A percentile compares a stretch with the other conserved stretches of the same genome.
These are phyloP conservation scores for Fusarium udum DNA, from an alignment of 2,329 filamentous ascomycete genomes.

Conservation along the genomic window DNA sequence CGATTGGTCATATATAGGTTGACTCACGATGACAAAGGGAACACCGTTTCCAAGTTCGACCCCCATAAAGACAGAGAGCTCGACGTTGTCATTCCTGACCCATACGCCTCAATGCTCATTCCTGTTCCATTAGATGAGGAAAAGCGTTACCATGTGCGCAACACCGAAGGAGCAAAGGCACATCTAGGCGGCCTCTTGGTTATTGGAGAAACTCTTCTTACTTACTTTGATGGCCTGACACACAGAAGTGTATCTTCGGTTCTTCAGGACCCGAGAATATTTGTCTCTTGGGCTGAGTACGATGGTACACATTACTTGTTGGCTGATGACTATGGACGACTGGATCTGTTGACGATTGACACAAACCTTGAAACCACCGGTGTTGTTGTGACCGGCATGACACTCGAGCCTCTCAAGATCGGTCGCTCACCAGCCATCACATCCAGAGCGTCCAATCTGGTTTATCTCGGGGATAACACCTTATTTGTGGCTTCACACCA, in stretches of 20 bases:
- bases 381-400: conserved; percentile 76
- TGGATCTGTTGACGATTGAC: conserved; percentile 86
- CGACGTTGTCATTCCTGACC: conserved; percentile 62
- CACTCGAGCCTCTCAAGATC: conserved; percentile 61
- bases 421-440: conserved; percentile 54
- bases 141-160: conserved; percentile 69
- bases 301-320: conserved; percentile 86
- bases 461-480: conserved; percentile 77
- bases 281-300: conserved; percentile 89
- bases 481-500: conserved; percentile 93
- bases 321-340: conserved; percentile 86
- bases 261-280: conserved; percentile 80
- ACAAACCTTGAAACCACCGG: conserved; percentile 71
- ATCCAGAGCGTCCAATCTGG: conserved; percentile 79
- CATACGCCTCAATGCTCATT: conserved; percentile 69
- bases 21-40: conserved; percentile 66
- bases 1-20: conserved; percentile 68
- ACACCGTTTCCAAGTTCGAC: conserved; percentile 64
- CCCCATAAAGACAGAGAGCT: conserved; percentile 64
- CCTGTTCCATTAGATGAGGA: conserved; percentile 67
- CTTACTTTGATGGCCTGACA: conserved; percentile 84
- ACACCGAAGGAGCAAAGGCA: conserved; percentile 62
- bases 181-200: conserved; percentile 76
- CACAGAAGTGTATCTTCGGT: conserved; percentile 71
- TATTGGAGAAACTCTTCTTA: conserved; percentile 81